These are phyloP conservation scores for Alnus rubra DNA, from an alignment of 306 rosid species.

Conservation along the genomic window DNA sequence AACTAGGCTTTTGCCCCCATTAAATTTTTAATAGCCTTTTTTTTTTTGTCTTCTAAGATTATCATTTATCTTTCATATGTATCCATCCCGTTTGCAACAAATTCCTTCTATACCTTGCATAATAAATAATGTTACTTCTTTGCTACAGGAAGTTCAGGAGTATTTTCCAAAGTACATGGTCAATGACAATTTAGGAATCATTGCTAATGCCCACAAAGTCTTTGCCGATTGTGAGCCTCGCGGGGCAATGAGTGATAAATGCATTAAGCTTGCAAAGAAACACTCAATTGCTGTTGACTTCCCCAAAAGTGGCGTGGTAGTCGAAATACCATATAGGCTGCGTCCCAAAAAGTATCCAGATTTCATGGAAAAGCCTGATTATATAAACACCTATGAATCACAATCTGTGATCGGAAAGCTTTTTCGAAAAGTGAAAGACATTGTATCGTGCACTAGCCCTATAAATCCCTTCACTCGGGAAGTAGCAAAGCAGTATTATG, in stretches of 20 bases:
- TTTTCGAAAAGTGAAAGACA: constrained; percentile 36
- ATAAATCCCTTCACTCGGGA: constrained; percentile 31
- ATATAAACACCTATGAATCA: constrained; percentile 29
- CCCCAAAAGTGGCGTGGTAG: constrained; percentile 42
- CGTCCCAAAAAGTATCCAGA: constrained; percentile 28
- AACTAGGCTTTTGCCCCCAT: no score
- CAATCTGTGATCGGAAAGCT: constrained; percentile 42
- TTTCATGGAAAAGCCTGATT: constrained; percentile 50
- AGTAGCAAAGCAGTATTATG: constrained; percentile 29
- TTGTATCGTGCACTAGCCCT: not conserved
- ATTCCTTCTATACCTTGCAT: not conserved
- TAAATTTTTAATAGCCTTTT: not conserved
- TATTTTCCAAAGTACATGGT: constrained; percentile 60
- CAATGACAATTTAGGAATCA: constrained; percentile 64
- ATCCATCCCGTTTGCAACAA: not conserved
- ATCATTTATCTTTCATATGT: not conserved
- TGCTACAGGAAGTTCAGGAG: constrained; percentile 42
- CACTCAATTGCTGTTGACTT: constrained; percentile 45
- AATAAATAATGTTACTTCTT: not conserved
- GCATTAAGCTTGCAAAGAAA: constrained; percentile 35
- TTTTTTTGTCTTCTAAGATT: not conserved
- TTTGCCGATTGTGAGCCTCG: constrained; percentile 29
- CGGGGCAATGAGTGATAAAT: constrained; percentile 29
- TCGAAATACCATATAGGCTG: constrained; percentile 23
- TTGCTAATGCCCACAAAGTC: constrained; percentile 57